Evolutionary conservation across 1,139 yeast species (phyloP).

Genomic region (Diutina scorzettiae): DNA sequence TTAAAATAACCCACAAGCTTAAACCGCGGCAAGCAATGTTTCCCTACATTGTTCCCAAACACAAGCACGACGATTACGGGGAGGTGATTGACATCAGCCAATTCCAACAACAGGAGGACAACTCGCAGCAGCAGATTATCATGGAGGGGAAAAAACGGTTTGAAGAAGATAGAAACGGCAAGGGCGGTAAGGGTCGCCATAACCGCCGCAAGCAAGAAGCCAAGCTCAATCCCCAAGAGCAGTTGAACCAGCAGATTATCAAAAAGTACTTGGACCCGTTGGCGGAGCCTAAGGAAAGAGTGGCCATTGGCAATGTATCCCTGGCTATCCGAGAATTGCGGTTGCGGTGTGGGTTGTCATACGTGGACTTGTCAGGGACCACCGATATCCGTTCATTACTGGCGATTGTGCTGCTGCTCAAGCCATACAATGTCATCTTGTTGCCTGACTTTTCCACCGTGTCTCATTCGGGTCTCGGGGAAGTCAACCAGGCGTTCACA

Average conservation of each 20-base stretch:
- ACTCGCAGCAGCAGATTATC: constrained; percentile 27
- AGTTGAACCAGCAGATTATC: constrained; percentile 29
- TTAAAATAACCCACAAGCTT: constrained; percentile 44
- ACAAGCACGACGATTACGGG: constrained; percentile 78
- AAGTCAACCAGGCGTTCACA: constrained; percentile 19
- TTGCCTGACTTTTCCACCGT: constrained; percentile 31
- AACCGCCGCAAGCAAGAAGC: constrained; percentile 11
- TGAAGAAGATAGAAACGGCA: constrained; percentile 23
- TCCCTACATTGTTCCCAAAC: constrained; percentile 49
- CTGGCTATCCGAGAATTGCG: constrained; percentile 21
- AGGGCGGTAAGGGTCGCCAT: constrained; percentile 12
- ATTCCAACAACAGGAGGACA: constrained; percentile 46
- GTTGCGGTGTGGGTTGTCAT: constrained; percentile 62
- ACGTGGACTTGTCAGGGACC: constrained; percentile 72
- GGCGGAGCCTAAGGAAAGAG: constrained; percentile 42
- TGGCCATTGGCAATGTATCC: constrained; percentile 11
- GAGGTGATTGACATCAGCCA: constrained; percentile 53
- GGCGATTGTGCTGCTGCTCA: constrained; percentile 66
- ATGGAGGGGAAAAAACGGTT: constrained; percentile 17
- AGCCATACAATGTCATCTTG: constrained; percentile 64
- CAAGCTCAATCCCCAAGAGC: constrained; percentile 34
- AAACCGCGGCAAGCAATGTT: constrained; percentile 66
- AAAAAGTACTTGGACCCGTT: constrained; percentile 45
- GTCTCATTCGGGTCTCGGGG: constrained; percentile 18
- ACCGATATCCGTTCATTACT: constrained; percentile 77